Conservation (phyloP, 257 asterid species). For the Solanum boliviense region DNA sequence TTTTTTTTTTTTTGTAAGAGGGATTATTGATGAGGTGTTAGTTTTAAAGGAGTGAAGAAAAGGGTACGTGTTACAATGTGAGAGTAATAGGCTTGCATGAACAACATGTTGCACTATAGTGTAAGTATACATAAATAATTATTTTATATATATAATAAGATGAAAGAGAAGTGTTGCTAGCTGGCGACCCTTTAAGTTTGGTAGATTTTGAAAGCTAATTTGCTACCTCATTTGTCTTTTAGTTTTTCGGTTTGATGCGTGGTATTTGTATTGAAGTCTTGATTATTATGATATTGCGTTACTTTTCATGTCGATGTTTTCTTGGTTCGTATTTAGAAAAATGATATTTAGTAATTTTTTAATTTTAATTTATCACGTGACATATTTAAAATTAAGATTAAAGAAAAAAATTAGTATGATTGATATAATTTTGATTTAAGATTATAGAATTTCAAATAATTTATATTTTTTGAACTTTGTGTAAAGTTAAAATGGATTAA, state of each 20-base stretch:
- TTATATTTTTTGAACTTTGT: too few species aligned
- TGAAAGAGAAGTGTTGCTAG: neutral
- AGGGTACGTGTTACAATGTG: conserved; percentile 4
- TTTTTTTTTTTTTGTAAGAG: too few species aligned
- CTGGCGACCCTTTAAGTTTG: neutral
- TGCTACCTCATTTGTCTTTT: neutral
- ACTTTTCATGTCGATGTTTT: rapidly evolving
- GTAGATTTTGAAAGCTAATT: neutral
- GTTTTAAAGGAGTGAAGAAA: neutral
- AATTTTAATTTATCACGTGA: too few species aligned
- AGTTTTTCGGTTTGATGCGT: neutral
- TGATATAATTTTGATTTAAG: too few species aligned
- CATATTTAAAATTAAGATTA: too few species aligned
- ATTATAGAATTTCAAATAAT: too few species aligned
- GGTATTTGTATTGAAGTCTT: too few species aligned
- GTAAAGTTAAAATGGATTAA: too few species aligned
- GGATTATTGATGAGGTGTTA: neutral
- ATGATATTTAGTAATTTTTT: too few species aligned
- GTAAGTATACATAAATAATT: neutral
- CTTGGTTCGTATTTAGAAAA: too few species aligned
- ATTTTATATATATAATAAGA: neutral
- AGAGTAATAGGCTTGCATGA: conserved; percentile 2
- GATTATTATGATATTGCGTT: too few species aligned
- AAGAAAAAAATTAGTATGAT: too few species aligned
- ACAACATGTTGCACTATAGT: neutral